Conservation (phyloP, 2,329 filamentous ascomycete species). For the Aspergillus brunneoviolaceus region DNA sequence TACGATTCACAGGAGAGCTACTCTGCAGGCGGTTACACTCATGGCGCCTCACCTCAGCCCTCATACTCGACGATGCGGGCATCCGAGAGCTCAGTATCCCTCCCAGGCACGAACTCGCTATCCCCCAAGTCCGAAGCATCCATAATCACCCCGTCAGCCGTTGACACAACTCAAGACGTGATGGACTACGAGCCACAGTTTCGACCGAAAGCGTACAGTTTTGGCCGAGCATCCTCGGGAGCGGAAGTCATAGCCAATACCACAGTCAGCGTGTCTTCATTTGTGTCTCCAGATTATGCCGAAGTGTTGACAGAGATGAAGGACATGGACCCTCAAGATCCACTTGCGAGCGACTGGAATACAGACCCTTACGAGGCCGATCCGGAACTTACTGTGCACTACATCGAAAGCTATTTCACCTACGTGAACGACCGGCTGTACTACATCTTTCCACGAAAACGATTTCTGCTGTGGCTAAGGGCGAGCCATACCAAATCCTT, state of each 20-base stretch:
- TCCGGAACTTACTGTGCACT: conserved; percentile 50
- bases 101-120: conserved; percentile 31
- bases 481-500: conserved; percentile 49
- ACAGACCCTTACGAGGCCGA: conserved; percentile 56
- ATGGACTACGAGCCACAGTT: conserved; percentile 28
- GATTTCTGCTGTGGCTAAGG: conserved; percentile 57
- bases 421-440: conserved; percentile 56
- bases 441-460: conserved; percentile 55
- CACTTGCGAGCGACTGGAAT: conserved; percentile 44
- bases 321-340: conserved; percentile 30
- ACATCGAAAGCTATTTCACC: conserved; percentile 58
- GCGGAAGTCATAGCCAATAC: conserved; percentile 18
- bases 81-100: conserved; percentile 32
- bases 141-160: conserved; percentile 28
- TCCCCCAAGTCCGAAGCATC: conserved; percentile 33
- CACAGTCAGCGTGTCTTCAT: conserved; percentile 13
- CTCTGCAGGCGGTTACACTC: conserved; percentile 16
- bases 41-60: conserved; percentile 25
- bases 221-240: conserved; percentile 16
- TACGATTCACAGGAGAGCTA: conserved; percentile 24
- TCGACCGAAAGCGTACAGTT: conserved; percentile 22
- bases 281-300: conserved; percentile 26
- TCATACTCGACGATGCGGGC: conserved; percentile 33
- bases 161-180: conserved; percentile 26
- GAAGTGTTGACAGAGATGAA: conserved; percentile 35